These are phyloP conservation scores for Vaccinium corymbosum DNA, from an alignment of 148 eudicot genomes.

Conservation along the genomic window DNA sequence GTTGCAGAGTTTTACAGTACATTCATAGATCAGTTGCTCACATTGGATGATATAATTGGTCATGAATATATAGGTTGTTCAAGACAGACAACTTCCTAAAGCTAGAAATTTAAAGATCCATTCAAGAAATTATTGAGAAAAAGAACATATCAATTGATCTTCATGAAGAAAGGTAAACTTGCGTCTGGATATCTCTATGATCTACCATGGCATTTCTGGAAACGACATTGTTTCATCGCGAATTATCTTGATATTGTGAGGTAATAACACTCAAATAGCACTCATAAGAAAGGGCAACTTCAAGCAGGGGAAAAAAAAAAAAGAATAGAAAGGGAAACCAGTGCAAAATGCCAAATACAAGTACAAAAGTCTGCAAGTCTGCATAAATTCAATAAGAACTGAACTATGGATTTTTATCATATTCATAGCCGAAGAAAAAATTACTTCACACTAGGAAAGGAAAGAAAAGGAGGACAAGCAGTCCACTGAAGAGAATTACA, in stretches of 20 bases:
- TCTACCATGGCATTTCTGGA: slow-evolving; percentile 11
- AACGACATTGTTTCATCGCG: background rate
- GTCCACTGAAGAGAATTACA: background rate
- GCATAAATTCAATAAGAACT: background rate
- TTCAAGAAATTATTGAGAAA: background rate
- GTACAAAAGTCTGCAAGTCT: background rate
- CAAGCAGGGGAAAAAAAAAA: background rate
- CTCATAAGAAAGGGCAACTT: background rate
- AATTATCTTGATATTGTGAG: background rate
- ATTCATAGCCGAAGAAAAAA: background rate
- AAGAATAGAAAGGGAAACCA: background rate
- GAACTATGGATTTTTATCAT: background rate
- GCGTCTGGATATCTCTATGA: background rate
- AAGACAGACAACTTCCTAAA: background rate
- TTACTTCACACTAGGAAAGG: background rate
- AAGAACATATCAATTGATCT: background rate
- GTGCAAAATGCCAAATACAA: background rate
- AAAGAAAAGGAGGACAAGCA: background rate
- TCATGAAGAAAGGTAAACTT: background rate
- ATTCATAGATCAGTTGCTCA: background rate
- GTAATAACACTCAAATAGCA: background rate
- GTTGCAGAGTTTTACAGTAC: background rate
- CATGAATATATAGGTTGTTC: background rate
- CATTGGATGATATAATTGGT: background rate
- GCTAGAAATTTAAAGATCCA: slow-evolving; percentile 13